Evolutionary conservation across 2,329 filamentous ascomycete genomes (phyloP), one percentile per base, ranked within the genome.

Genomic region (Penicillium frequentans): DNA sequence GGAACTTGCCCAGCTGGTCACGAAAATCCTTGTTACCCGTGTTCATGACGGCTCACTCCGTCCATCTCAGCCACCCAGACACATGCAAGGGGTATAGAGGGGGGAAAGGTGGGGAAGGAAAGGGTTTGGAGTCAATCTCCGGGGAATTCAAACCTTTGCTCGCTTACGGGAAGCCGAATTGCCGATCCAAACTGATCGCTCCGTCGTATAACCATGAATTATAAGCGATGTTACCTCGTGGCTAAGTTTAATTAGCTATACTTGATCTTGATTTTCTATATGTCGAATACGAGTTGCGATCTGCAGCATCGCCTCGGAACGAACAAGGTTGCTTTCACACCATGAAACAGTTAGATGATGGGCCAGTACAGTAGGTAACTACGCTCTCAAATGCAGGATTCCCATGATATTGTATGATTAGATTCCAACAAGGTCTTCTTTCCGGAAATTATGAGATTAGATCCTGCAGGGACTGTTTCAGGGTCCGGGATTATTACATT

Each of bases 1-100:
- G 70, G 54, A 72, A 72, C 50, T 70, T 70, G 55, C 70, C 70
- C 59, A 71, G 65, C 56, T 71, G 70, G 39, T 67, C 68, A 43
- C 68, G 68, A 52, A 71, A 71, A n/a, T 70, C 66, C 60, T 70
- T 69, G 57, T 69, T 68, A 50, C 59, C 62, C 48, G 59, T 65
- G 63, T 57, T 68, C 61, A 61, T 64, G 63, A 63, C 66, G 68
- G 69, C 64, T 70, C 54, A 62, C 67, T 66, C 68, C 66, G 69
- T 66, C 69, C 68, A 72, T 72, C 56, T 56, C 62, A 56, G 54
- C 43, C 58, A 54, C 53, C 21, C 33, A 35, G 49, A 31, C 42
- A 53, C 31, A 47, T 53, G 49, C 46, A 46, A 33, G 26, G 44
- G 43, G 19, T 42, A 21, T 4, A 24, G 23, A 21, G 31, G 42